Base-by-base conservation (phyloP, 2,329 filamentous ascomycete genomes). In the Cercospora sesami region DNA sequence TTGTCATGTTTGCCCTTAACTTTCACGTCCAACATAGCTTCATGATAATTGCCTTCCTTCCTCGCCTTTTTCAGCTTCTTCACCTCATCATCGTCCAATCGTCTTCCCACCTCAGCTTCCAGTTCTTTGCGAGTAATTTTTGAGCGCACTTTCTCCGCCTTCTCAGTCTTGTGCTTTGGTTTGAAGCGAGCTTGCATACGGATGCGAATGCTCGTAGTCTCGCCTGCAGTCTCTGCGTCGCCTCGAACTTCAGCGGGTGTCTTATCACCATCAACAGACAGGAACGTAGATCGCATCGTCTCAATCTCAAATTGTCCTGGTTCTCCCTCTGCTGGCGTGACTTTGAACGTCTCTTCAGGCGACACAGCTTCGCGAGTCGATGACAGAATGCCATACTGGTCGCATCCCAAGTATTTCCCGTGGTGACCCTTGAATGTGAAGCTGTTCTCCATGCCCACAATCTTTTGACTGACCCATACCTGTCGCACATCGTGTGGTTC, bases 101-200 rank as follows among this genome's bases (percentile, higher is more conserved):
- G 62, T 48, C 76, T 68, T 0, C 76, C 76, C 3, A 76, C 75
- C 53, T 76, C 76, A 9, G 73, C 72, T 59, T 77, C 76, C 63
- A 78, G 65, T 80, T 97, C 93, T 75, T 90, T 90, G 69, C 91
- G 86, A 75, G 90, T 94, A 66, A 99, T 92, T 83, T 94, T 96
- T 74, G 94, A 90, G 73, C 86, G 86, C 0, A 91, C 91, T 82
- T 91, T 95, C 71, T 92, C 91, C 77, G 94, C 93, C 81, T 94
- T 96, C 0, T 85, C 87, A 9, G 90, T 90, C 80, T 90, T 91
- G 57, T 95, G 80, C 70, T 87, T 86, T 8, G 94, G 94, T 83
- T 97, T 97, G 83, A 96, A 98, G 61, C 92, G 86, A 23, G 94
- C 93, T 82, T 98, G 94, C 94, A 98, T 97, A 64, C 94, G 90